phyloP scores from a whole-genome alignment of 352 stramenopile genomes.

The Globisporangium orthogonon region DNA sequence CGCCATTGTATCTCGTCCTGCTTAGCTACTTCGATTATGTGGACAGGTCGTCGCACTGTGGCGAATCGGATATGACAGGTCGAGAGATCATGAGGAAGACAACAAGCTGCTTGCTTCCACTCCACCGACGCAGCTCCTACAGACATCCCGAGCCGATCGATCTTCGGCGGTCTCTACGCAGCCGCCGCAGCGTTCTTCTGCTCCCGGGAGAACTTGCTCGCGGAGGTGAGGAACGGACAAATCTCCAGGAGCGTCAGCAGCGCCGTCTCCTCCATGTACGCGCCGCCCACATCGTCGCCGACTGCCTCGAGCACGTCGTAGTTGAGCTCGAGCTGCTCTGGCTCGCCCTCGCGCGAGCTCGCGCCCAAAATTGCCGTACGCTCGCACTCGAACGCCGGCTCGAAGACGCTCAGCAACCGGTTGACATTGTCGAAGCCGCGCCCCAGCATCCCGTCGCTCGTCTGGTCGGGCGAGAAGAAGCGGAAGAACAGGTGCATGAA shows the following conservation, averaged over 20 bases:
- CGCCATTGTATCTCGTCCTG: neutral
- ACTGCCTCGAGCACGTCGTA: slow-evolving; percentile 2
- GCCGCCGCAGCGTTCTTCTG: slow-evolving; percentile 5
- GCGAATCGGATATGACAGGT: no score
- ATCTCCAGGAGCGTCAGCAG: slow-evolving; percentile 4
- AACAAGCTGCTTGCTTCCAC: neutral
- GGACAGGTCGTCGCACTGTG: no score
- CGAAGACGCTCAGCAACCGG: slow-evolving; percentile 39
- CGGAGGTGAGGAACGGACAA: slow-evolving; percentile 9
- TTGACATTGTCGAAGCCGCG: slow-evolving; percentile 75
- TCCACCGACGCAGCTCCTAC: neutral
- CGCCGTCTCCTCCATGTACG: slow-evolving; percentile 4
- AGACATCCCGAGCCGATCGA: no score
- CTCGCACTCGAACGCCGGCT: slow-evolving; percentile 7
- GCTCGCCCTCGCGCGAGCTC: neutral
- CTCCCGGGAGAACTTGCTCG: slow-evolving; percentile 4
- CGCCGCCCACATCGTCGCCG: slow-evolving; percentile 3
- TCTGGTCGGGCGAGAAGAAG: slow-evolving; percentile 32
- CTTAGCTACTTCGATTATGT: neutral
- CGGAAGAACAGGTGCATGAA: slow-evolving; percentile 64
- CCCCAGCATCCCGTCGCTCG: slow-evolving; percentile 49
- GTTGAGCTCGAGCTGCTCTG: slow-evolving; percentile 2
- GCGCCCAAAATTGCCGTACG: neutral
- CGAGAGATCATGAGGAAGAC: neutral
- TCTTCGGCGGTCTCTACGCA: neutral